Conservation (phyloP, 2,329 filamentous ascomycete species). For the Fusarium sp. region DNA sequence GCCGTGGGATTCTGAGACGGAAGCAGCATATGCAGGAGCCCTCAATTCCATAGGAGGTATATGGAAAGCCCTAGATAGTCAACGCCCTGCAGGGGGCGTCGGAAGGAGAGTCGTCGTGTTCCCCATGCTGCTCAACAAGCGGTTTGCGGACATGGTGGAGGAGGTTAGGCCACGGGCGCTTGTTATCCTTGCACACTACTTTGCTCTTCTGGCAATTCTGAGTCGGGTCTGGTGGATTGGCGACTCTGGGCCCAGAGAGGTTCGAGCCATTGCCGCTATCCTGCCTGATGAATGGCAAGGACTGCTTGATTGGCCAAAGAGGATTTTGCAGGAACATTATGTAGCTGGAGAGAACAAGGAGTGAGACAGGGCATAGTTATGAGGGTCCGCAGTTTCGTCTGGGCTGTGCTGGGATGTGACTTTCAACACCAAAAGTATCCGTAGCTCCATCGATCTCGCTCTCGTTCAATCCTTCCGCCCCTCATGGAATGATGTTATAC, state of each 20-base stretch:
- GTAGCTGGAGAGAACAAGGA: background rate
- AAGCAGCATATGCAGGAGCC: constrained; percentile 1
- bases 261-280: background rate
- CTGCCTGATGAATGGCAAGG: constrained; percentile 10
- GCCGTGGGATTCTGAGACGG: background rate
- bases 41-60: background rate
- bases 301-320: constrained; percentile 12
- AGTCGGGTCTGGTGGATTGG: constrained; percentile 12
- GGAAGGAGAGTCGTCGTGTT: constrained; percentile 7
- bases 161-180: constrained; percentile 12
- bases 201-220: constrained; percentile 8
- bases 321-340: background rate
- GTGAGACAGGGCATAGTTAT: too few species aligned
- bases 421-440: background rate
- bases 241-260: background rate
- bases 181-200: constrained; percentile 13
- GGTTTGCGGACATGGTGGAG: constrained; percentile 7
- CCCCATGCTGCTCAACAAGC: constrained; percentile 6
- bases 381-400: background rate
- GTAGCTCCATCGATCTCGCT: background rate
- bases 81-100: background rate
- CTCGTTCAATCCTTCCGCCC: background rate
- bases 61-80: background rate
- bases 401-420: background rate
- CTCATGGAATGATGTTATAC: too few species aligned